Conservation (phyloP, 306 rosid species). For the Oxytropis ochrocephala region DNA sequence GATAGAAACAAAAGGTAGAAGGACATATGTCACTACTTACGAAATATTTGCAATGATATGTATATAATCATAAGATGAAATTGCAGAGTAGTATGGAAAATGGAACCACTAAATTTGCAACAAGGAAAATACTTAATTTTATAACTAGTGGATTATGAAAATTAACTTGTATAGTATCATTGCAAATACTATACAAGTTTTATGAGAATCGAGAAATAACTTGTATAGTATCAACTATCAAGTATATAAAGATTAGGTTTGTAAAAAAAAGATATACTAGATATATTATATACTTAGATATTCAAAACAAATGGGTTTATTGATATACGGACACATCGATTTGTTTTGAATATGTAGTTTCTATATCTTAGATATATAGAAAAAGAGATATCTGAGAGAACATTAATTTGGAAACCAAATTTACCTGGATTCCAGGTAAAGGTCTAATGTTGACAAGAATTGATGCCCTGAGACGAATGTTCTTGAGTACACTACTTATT, state of each 20-base stretch:
- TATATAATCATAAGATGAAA: neutral
- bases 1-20: neutral
- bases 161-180: too few species aligned
- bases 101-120: neutral
- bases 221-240: too few species aligned
- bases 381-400: neutral
- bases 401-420: neutral
- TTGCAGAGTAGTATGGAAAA: neutral
- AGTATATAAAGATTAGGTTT: too few species aligned
- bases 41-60: neutral
- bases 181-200: too few species aligned
- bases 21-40: neutral
- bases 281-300: too few species aligned
- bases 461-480: conserved; percentile 40
- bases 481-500: conserved; percentile 11
- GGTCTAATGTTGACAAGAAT: conserved; percentile 50
- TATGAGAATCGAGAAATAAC: too few species aligned
- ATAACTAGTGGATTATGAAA: too few species aligned
- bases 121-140: neutral
- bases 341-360: neutral
- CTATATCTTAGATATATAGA: neutral
- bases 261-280: too few species aligned
- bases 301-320: too few species aligned
- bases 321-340: too few species aligned
- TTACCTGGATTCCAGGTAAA: conserved; percentile 54